phyloP scores from a whole-genome alignment of 2,329 filamentous ascomycete genomes.

The Sphaerulina vaccinii region DNA sequence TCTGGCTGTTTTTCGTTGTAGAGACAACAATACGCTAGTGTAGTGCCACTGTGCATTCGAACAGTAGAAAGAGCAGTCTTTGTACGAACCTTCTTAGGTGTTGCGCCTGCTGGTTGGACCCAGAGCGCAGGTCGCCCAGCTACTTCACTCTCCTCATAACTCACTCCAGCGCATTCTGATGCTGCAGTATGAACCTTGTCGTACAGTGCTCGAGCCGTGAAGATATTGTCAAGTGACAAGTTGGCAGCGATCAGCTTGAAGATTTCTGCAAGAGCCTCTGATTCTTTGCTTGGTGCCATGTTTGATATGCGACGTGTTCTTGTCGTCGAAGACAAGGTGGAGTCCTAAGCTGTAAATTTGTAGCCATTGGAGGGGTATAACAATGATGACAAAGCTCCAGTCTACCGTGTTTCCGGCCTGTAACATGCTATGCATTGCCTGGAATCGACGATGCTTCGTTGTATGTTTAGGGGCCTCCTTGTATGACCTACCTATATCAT shows the following conservation, averaged over 20 bases:
- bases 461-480: too few relatives aligned
- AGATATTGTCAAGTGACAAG: conserved; percentile 23
- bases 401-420: too few relatives aligned
- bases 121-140: conserved; percentile 26
- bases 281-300: conserved; percentile 33
- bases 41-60: not conserved
- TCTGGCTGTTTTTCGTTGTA: too few relatives aligned
- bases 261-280: conserved; percentile 23
- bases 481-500: too few relatives aligned
- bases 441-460: too few relatives aligned
- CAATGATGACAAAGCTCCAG: too few relatives aligned
- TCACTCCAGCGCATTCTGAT: conserved; percentile 26
- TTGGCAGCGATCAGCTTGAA: conserved; percentile 23
- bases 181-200: conserved; percentile 29
- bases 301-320: not conserved
- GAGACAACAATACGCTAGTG: too few relatives aligned
- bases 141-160: conserved; percentile 23
- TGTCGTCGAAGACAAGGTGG: not conserved
- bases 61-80: not conserved
- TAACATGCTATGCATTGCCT: too few relatives aligned
- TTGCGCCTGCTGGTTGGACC: conserved; percentile 24
- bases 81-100: conserved; percentile 20
- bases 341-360: not conserved
- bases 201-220: conserved; percentile 26
- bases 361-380: not conserved